These are phyloP conservation scores for Guadua angustifolia DNA, from an alignment of 176 grass and related monocot species.

Conservation along the genomic window DNA sequence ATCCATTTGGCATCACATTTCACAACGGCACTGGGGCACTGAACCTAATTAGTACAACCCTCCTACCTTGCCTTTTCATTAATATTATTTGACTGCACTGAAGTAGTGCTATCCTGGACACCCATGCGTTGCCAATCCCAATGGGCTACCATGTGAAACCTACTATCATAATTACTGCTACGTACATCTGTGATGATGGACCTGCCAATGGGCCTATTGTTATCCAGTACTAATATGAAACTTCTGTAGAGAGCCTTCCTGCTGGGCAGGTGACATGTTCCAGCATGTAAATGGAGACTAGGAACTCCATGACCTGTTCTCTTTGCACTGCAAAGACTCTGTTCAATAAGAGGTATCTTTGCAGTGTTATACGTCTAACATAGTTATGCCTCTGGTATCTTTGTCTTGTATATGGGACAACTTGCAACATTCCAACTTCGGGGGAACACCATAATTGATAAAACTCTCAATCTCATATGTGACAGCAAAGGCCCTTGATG, in stretches of 20 bases:
- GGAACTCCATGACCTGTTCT: background rate
- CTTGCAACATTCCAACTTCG: background rate
- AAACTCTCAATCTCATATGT: background rate
- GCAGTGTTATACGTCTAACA: background rate
- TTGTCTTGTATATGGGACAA: conserved; percentile 4
- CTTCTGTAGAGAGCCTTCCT: background rate
- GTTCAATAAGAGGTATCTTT: background rate
- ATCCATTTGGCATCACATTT: background rate
- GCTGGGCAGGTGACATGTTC: background rate
- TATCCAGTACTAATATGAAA: background rate
- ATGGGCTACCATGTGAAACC: background rate
- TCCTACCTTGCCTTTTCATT: background rate
- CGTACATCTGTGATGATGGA: background rate
- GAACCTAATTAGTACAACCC: background rate
- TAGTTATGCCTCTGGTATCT: background rate
- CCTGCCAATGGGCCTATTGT: background rate
- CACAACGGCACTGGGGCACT: background rate
- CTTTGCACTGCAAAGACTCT: background rate
- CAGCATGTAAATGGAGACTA: background rate
- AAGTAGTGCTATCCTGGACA: background rate
- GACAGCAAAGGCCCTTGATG: background rate
- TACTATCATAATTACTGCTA: conserved; percentile 14
- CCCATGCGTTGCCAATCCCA: background rate
- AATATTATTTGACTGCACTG: conserved; percentile 15
- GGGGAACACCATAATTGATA: background rate